Percentiles rank a stretch among this genome's conserved stretches.
These are phyloP conservation scores for Zygosaccharomyces bailii DNA, from an alignment of 805 yeast species.

Conservation along the genomic window DNA sequence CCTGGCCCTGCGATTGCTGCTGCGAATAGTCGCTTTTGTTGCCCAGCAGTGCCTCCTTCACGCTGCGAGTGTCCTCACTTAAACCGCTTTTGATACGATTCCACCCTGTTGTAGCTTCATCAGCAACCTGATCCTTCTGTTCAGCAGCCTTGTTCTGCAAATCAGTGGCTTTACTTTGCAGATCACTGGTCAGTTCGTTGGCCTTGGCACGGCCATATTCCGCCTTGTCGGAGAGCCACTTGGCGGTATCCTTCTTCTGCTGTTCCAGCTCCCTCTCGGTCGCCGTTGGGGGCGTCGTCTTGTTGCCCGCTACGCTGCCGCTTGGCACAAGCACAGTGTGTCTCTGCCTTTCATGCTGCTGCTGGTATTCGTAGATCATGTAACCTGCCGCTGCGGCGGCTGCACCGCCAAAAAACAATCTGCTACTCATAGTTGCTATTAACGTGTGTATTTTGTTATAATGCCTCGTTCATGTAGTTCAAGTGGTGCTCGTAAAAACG, in stretches of 20 bases:
- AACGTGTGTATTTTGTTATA: no score
- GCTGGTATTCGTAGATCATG: constrained; percentile 25
- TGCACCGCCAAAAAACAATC: constrained; percentile 27
- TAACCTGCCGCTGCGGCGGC: constrained; percentile 31
- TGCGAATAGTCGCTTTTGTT: constrained; percentile 3
- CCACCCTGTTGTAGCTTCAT: constrained; percentile 15
- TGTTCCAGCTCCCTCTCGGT: constrained; percentile 11
- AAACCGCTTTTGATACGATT: constrained; percentile 16
- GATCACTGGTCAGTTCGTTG: constrained; percentile 9
- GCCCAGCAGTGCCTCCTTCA: constrained; percentile 18
- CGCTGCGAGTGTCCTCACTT: constrained; percentile 14
- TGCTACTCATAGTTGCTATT: constrained; percentile 20
- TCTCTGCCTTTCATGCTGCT: constrained; percentile 21
- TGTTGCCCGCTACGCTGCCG: not conserved
- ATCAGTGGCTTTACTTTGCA: constrained; percentile 10
- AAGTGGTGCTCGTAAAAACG: not conserved
- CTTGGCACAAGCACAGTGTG: constrained; percentile 9
- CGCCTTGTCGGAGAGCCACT: constrained; percentile 15
- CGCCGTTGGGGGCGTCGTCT: not conserved
- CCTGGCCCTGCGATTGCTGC: constrained; percentile 10
- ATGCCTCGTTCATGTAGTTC: no score
- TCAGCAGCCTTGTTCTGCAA: constrained; percentile 9
- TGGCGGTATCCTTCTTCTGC: constrained; percentile 11
- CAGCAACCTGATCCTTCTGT: constrained; percentile 8
- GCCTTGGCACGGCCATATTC: constrained; percentile 11